Evolutionary conservation across 202 grass and related monocot genomes (phyloP), one percentile per base, ranked within the genome.

Genomic region (Saccharum hybrid): DNA sequence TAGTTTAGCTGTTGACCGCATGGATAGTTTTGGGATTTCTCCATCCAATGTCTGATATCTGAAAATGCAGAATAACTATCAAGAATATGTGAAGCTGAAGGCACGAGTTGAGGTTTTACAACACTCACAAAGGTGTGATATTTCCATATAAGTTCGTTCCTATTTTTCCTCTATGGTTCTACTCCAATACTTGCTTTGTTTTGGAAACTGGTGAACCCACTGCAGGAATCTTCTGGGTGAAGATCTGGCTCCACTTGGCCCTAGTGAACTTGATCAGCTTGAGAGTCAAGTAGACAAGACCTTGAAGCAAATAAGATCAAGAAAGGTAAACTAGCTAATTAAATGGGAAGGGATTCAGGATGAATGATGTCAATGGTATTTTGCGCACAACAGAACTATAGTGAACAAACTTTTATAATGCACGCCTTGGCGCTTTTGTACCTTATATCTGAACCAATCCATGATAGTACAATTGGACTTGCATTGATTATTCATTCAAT

Each of bases 141-240:
- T 59, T 16, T 86, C 41, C 38, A 43, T 70, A 6, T 59, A 42
- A 40, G n/a, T 79, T 74, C 16, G 9, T 74, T 2, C 34, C 38
- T 22, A 1, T 60, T 7, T 36, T 82, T 75, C 4, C 13, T 73
- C 6, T 74, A 66, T 30, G 8, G 21, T 42, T 79, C 1, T 8
- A 15, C 42, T 62, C 71, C 10, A 36, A 43, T 26, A 46, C 56
- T 79, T 63, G 3, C 37, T 38, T 60, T 81, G 19, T 65, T 75
- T 83, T 73, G 8, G n/a, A 82, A 81, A 26, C 15, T 46, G 78
- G 22, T 43, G 39, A 59, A 83, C 28, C 15, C 26, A 51, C n/a
- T 80, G 43, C 84, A 98, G 93, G 82, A 98, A 96, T 87, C 88
- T 98, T 77, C 91, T 98, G 13, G 96, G 93, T 41, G 91, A 96